These are phyloP conservation scores for Crucibulum laeve DNA, from an alignment of 768 basidiomycete species.

Conservation along the genomic window DNA sequence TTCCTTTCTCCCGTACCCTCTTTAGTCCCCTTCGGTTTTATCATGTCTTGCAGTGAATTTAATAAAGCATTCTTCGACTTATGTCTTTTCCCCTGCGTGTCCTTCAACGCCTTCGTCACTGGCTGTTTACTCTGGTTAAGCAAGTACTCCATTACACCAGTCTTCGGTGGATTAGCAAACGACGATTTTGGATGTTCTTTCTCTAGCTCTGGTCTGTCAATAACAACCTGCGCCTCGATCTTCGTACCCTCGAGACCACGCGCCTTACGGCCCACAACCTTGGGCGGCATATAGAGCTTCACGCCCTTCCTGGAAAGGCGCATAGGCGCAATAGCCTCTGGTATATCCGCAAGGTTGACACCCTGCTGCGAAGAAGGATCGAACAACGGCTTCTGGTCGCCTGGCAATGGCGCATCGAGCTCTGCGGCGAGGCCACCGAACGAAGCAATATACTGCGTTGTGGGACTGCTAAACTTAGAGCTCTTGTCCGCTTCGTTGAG, in stretches of 20 bases:
- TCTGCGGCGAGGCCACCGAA: conserved; percentile 39
- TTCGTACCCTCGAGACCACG: conserved; percentile 33
- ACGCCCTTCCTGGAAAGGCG: conserved; percentile 18
- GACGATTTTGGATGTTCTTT: not conserved
- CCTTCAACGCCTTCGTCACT: no score
- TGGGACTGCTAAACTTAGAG: not conserved
- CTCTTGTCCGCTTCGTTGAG: conserved; percentile 3
- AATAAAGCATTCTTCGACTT: no score
- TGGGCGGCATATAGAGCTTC: conserved; percentile 32
- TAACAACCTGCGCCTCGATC: conserved; percentile 16
- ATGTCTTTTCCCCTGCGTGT: no score
- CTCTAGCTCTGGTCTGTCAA: conserved; percentile 9
- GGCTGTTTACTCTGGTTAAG: no score
- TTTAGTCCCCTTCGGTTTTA: no score
- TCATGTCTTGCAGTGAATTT: no score
- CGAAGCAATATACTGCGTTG: conserved; percentile 22
- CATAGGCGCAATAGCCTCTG: conserved; percentile 16
- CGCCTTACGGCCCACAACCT: conserved; percentile 36
- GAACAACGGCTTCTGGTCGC: conserved; percentile 8
- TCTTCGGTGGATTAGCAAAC: no score
- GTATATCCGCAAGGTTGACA: conserved; percentile 11
- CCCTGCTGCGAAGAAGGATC: conserved; percentile 26
- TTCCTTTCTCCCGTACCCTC: no score
- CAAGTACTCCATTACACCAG: no score
- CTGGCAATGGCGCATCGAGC: conserved; percentile 12